Conservation (phyloP, 148 eudicot genomes). For the Simmondsia chinensis region DNA sequence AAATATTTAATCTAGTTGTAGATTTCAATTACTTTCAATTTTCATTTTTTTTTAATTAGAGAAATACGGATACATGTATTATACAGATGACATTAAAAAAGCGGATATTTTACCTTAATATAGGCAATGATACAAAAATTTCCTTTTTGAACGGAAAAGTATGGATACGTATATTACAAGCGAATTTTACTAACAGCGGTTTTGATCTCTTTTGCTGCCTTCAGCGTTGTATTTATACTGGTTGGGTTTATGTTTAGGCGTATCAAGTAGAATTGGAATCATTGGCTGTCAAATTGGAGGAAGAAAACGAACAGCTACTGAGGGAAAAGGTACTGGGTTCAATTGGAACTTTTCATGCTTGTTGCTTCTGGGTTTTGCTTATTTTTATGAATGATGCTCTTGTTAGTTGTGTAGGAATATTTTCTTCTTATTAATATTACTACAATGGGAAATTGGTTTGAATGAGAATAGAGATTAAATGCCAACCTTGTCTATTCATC, state of each 20-base stretch:
- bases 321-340: constrained; percentile 56
- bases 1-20: no score
- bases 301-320: constrained; percentile 60
- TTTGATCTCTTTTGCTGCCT: constrained; percentile 3
- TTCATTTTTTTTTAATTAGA: no score
- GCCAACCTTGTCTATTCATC: no score
- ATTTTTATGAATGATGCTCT: background rate
- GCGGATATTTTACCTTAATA: no score
- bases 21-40: no score
- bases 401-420: background rate
- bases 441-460: no score
- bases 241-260: constrained; percentile 36
- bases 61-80: no score
- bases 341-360: background rate
- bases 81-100: no score
- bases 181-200: background rate
- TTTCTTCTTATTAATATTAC: background rate
- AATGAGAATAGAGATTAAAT: no score
- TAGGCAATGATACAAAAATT: no score
- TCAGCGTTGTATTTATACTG: background rate
- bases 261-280: constrained; percentile 82
- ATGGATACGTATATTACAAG: no score
- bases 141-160: no score
- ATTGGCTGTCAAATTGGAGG: constrained; percentile 70
- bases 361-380: background rate